Evolutionary conservation across 441 rosid species (phyloP), one percentile per base, ranked within the genome.

Genomic region (Gossypium gossypioides): DNA sequence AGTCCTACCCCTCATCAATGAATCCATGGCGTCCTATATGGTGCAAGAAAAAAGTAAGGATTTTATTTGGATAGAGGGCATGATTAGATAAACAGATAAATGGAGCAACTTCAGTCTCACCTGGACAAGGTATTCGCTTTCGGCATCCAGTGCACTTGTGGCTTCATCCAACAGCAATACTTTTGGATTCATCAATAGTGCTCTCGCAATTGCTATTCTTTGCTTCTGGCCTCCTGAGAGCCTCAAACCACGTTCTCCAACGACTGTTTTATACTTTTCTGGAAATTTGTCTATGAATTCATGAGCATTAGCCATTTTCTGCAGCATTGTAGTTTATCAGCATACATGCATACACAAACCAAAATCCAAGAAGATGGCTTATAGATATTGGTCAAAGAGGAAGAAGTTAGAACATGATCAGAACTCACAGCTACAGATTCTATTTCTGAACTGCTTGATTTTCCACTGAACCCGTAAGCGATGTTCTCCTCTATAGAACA

Each of bases 251-350:
- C 98, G 92, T 76, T 94, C 97, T 68, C 97, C 97, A 0, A 89
- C 97, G 12, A 73, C 46, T 0, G 97, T 94, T 69, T 86, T 77
- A 72, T 87, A 94, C 73, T 90, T 90, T 18, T 91, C 97, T 0
- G 97, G 96, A 73, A 91, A 91, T 15, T 81, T 85, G 2, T 82
- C 83, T 60, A 94, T 84, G 83, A 94, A 94, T 5, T 89, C 96
- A 2, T 91, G 89, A 0, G 98, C 98, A 73, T 94, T 94, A 5
- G 96, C 96, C 98, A 91, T 90, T 87, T 85, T 94, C 98, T 94
- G 87, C 83, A 79, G 52, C 58, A 5, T 74, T 24, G 58, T 54
- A 59, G 16, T 9, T 42, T 25, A 48, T 46, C 68, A 72, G 67
- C 42, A 44, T 58, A 71, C 29, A 44, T 15, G 13, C 24, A 40